Percentiles rank a stretch among this genome's conserved stretches.
These are phyloP conservation scores for Primulina eburnea DNA, from an alignment of 257 asterid genomes.

Conservation along the genomic window DNA sequence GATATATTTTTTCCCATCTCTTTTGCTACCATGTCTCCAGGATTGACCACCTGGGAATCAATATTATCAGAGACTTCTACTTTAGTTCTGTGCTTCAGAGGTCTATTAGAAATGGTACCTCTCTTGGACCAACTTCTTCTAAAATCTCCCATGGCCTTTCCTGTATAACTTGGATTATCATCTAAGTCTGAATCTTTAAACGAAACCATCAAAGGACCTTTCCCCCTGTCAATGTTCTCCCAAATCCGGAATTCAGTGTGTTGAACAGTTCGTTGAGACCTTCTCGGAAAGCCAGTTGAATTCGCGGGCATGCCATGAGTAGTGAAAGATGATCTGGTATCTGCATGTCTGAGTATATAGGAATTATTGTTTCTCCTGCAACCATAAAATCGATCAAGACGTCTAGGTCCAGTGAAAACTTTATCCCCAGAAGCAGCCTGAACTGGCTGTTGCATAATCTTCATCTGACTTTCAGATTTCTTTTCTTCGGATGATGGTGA, in stretches of 20 bases:
- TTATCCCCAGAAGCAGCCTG: constrained; percentile 45
- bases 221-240: constrained; percentile 63
- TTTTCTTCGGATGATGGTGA: constrained; percentile 37
- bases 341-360: constrained; percentile 66
- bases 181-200: constrained; percentile 37
- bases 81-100: constrained; percentile 44
- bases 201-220: constrained; percentile 34
- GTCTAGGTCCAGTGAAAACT: constrained; percentile 40
- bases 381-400: constrained; percentile 47
- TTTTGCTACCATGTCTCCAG: constrained; percentile 41
- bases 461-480: constrained; percentile 43
- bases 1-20: constrained; percentile 36
- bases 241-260: constrained; percentile 79
- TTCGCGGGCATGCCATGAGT: constrained; percentile 45
- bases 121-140: constrained; percentile 82
- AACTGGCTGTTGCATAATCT: constrained; percentile 32
- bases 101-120: constrained; percentile 51
- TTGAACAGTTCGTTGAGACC: constrained; percentile 66
- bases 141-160: constrained; percentile 45
- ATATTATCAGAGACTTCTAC: constrained; percentile 40
- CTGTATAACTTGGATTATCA: constrained; percentile 43
- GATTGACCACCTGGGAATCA: constrained; percentile 37
- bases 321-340: constrained; percentile 40
- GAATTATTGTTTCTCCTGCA: constrained; percentile 63
- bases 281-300: constrained; percentile 62